Base-by-base conservation (phyloP, 2,329 filamentous ascomycete species). In the Exophiala calicioides region DNA sequence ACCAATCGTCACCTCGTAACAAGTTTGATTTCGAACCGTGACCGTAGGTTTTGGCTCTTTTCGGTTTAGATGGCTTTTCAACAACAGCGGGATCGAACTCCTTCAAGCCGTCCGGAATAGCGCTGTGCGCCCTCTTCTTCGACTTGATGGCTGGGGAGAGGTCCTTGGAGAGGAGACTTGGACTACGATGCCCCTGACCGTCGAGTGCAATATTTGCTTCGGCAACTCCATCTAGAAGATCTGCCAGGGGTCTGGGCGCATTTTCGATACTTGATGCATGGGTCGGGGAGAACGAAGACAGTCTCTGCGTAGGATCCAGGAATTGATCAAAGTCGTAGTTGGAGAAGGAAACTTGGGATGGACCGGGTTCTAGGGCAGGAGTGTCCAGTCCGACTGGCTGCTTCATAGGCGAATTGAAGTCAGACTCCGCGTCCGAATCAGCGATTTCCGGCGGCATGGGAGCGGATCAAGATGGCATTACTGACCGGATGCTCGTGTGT, bases 361-460 rank as follows among this genome's bases (percentile, higher is more conserved):
- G 20, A 21, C 21, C 16, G 15, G 21, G 29, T 15, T 16, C n/a
- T 16, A 12, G 41, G 32, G 15, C 34, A 23, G 19, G 30, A 13
- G 23, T 20, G 12, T 39, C 27, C 20, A 15, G 15, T 20, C 19
- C 18, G 9, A 30, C 16, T 15, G 34, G 27, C 16, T 19, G 16
- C 20, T 38, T 56, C 5, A 30, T 5, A 12, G 44, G 50, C 15
- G 48, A 51, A 40, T 41, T 30, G 27, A 53, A 32, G 13, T 59
- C 55, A 27, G 53, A 50, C 30, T 59, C 57, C 32, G 30, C 55
- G 31, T 59, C 57, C 27, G 57, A 59, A 42, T 59, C 57, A 15
- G 57, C 55, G 27, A 59, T 58, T 34, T 58, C 57, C 30, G 35
- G 35, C 37, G 48, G 48, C 57, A 58, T 59, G 8, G 24, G 16